phyloP scores from a whole-genome alignment of 306 rosid species.

The Vigna unguiculata region DNA sequence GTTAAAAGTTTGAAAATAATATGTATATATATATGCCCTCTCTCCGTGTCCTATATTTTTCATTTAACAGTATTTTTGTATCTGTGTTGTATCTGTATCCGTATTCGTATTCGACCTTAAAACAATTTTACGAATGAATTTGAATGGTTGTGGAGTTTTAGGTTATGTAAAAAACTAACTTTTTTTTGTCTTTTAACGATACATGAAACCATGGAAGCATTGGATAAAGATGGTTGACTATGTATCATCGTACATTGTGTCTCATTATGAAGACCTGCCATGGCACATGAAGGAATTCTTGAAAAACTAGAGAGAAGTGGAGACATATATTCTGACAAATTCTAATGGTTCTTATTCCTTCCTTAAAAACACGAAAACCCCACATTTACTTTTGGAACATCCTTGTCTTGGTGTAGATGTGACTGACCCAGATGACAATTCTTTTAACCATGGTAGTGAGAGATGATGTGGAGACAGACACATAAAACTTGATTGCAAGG shows the following conservation, averaged over 20 bases:
- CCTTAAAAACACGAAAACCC: background rate
- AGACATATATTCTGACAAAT: constrained; percentile 2
- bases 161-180: too few relatives aligned
- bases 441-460: background rate
- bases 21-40: too few relatives aligned
- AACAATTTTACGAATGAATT: too few relatives aligned
- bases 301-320: background rate
- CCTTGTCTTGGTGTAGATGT: background rate
- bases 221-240: background rate
- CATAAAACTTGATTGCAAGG: background rate
- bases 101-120: too few relatives aligned
- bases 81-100: too few relatives aligned
- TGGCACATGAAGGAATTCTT: background rate
- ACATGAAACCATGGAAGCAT: background rate
- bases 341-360: background rate
- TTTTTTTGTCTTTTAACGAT: background rate
- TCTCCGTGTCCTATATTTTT: too few relatives aligned
- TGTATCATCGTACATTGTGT: constrained; percentile 2
- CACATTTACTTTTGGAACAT: background rate
- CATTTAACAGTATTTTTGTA: too few relatives aligned
- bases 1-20: too few relatives aligned
- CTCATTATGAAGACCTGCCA: background rate
- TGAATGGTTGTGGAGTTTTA: too few relatives aligned
- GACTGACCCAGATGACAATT: background rate
- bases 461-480: background rate